Conservation (phyloP, 257 asterid genomes). For the Gentiana dahurica region DNA sequence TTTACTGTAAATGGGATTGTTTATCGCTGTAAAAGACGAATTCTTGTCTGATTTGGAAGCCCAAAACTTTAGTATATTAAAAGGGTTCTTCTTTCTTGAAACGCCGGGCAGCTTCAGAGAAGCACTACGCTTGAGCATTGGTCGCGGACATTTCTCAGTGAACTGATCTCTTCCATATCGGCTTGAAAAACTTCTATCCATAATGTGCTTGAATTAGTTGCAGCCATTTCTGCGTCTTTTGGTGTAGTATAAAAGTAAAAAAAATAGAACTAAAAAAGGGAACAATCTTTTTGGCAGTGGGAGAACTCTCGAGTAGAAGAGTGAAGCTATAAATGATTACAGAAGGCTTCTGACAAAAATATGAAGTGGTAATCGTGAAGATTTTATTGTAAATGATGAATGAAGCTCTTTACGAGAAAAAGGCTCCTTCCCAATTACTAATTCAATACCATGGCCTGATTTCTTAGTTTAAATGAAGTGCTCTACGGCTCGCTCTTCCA, state of each 20-base stretch:
- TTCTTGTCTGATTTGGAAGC: constrained; percentile 39
- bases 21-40: constrained; percentile 27
- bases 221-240: constrained; percentile 32
- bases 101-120: constrained; percentile 11
- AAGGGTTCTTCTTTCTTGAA: constrained; percentile 23
- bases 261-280: constrained; percentile 11
- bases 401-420: neutral
- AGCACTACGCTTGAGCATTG: constrained; percentile 17
- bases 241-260: neutral
- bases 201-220: constrained; percentile 15
- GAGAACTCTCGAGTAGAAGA: constrained; percentile 12
- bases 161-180: constrained; percentile 19
- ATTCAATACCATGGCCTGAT: constrained; percentile 10
- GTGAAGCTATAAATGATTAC: constrained; percentile 38
- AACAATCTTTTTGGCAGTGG: constrained; percentile 4
- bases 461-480: constrained; percentile 28
- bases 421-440: no score
- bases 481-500: constrained; percentile 6
- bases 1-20: constrained; percentile 33
- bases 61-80: constrained; percentile 33
- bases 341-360: constrained; percentile 13
- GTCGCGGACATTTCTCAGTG: constrained; percentile 10
- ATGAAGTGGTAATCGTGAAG: constrained; percentile 3
- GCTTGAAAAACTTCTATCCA: constrained; percentile 36
- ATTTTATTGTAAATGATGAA: neutral